Percentiles rank a stretch among this genome's conserved stretches.
Evolutionary conservation across 176 grass and related monocot species (phyloP).

Genomic region (Carex littledalei): DNA sequence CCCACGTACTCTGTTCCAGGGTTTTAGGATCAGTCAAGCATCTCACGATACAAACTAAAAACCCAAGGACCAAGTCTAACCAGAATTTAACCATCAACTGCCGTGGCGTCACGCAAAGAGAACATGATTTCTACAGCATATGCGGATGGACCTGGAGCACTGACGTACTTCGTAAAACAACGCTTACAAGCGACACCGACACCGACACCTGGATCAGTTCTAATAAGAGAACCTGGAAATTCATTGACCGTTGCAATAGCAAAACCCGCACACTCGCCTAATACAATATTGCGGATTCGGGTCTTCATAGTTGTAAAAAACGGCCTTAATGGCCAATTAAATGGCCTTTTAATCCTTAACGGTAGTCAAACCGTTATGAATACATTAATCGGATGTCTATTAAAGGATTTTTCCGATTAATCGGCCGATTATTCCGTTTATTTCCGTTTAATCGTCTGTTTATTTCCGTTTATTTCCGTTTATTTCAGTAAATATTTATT

Average conservation of each 20-base stretch:
- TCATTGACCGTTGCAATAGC: not conserved
- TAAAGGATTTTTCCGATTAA: too few relatives aligned
- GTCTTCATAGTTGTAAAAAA: not conserved
- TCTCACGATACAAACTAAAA: not conserved
- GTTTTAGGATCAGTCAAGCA: not conserved
- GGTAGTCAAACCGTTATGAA: too few relatives aligned
- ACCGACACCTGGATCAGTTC: not conserved
- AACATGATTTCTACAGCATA: not conserved
- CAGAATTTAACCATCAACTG: not conserved
- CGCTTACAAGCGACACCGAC: not conserved
- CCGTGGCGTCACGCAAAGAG: constrained; percentile 4
- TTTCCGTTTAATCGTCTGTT: too few relatives aligned
- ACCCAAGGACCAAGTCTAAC: constrained; percentile 1
- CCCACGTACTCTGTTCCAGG: not conserved
- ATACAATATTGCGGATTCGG: not conserved
- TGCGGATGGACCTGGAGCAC: not conserved
- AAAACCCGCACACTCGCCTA: not conserved
- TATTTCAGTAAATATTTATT: too few relatives aligned
- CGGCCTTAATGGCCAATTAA: too few relatives aligned
- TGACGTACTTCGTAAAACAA: not conserved
- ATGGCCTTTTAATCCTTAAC: too few relatives aligned
- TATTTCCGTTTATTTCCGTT: too few relatives aligned
- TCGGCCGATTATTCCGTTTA: too few relatives aligned
- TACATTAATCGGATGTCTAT: too few relatives aligned
- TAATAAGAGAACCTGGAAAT: not conserved